Percentiles rank a stretch among this genome's conserved stretches.
These are phyloP conservation scores for Middelhovenomyces tepae DNA, from an alignment of 805 yeast species.

Conservation along the genomic window DNA sequence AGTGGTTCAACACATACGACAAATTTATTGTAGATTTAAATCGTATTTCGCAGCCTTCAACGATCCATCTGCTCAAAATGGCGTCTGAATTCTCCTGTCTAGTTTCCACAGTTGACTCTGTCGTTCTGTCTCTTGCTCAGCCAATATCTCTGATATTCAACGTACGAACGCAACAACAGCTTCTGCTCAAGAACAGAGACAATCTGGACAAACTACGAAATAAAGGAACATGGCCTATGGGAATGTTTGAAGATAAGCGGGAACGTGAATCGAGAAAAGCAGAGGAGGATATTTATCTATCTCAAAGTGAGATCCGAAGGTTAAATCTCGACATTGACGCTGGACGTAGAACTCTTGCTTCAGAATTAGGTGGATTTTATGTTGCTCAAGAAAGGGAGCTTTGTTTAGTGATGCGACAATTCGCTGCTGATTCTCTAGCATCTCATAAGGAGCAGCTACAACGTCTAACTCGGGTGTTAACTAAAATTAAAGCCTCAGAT, in stretches of 20 bases:
- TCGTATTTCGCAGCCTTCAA: neutral
- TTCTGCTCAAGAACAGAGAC: slow-evolving; percentile 17
- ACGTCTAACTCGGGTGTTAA: slow-evolving; percentile 13
- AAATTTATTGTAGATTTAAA: neutral
- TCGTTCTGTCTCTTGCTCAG: slow-evolving; percentile 20
- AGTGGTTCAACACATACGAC: too few relatives aligned
- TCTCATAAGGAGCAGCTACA: slow-evolving; percentile 16
- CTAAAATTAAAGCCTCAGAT: slow-evolving; percentile 13
- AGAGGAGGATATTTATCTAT: slow-evolving; percentile 22
- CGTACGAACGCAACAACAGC: slow-evolving; percentile 17
- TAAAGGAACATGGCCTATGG: slow-evolving; percentile 24
- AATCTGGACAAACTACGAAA: slow-evolving; percentile 17
- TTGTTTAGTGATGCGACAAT: slow-evolving; percentile 16
- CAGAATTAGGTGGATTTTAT: slow-evolving; percentile 32
- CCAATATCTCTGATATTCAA: slow-evolving; percentile 23
- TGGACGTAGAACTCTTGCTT: slow-evolving; percentile 30
- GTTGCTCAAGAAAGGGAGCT: slow-evolving; percentile 27
- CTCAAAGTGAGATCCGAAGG: slow-evolving; percentile 22
- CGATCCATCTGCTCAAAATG: slow-evolving; percentile 1
- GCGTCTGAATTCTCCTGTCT: slow-evolving; percentile 3
- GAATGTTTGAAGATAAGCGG: slow-evolving; percentile 27
- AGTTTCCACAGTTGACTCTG: slow-evolving; percentile 13
- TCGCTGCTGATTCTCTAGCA: slow-evolving; percentile 15
- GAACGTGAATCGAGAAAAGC: slow-evolving; percentile 23
- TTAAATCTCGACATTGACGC: slow-evolving; percentile 25